Conservation (phyloP, 2,329 filamentous ascomycete genomes). For the Exophiala phaeomuriformis region DNA sequence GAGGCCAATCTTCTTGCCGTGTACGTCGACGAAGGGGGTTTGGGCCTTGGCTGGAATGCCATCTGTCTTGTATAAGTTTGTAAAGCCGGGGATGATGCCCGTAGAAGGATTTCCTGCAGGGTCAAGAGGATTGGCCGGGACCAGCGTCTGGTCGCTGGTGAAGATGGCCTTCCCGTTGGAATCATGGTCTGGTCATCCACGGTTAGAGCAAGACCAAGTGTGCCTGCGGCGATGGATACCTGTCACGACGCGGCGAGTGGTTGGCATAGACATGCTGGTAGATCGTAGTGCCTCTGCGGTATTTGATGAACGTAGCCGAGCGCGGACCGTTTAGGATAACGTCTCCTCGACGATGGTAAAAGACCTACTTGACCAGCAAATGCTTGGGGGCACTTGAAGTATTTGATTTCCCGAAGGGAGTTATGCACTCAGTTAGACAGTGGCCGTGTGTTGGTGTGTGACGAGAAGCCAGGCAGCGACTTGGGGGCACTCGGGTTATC, state of each 20-base stretch:
- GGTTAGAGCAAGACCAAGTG: background rate
- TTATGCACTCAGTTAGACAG: too few species aligned
- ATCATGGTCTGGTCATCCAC: slow-evolving; percentile 23
- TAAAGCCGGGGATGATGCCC: slow-evolving; percentile 27
- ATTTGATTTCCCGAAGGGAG: background rate
- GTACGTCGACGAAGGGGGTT: slow-evolving; percentile 26
- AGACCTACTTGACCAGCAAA: too few species aligned
- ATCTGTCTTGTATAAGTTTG: slow-evolving; percentile 27
- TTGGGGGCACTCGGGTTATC: too few species aligned
- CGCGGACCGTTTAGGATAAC: too few species aligned
- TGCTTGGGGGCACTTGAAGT: background rate
- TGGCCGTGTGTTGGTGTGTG: too few species aligned
- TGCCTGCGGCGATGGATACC: slow-evolving; percentile 1
- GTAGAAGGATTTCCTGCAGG: slow-evolving; percentile 21
- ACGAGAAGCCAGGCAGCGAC: too few species aligned
- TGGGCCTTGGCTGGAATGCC: slow-evolving; percentile 26
- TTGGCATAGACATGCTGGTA: slow-evolving; percentile 13
- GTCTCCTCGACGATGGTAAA: too few species aligned
- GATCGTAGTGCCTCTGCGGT: background rate
- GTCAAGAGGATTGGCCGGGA: slow-evolving; percentile 28
- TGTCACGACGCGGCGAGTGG: slow-evolving; percentile 19
- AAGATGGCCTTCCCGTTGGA: slow-evolving; percentile 28
- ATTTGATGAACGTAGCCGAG: too few species aligned
- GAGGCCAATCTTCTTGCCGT: slow-evolving; percentile 27
- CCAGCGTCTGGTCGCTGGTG: slow-evolving; percentile 27